Evolutionary conservation across 768 basidiomycete species (phyloP), one percentile per base, ranked within the genome.

Genomic region (Panaeolus papilionaceus): DNA sequence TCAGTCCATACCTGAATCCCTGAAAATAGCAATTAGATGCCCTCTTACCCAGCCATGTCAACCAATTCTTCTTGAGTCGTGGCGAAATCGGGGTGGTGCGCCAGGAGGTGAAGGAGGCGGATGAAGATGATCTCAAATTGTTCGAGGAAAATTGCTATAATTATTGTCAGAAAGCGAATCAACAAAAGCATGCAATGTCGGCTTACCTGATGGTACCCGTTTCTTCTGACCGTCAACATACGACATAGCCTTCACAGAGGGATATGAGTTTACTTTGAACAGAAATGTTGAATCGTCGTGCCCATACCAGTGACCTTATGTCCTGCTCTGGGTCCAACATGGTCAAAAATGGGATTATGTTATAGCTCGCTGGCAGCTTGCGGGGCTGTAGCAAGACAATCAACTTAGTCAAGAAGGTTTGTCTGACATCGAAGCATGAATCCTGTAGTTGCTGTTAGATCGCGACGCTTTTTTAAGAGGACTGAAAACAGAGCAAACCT

Each of bases 11-110:
- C 98, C 71, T 18, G 5, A 40, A 14, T 40, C 16, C 38, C 62
- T 12, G 14, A 16, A 64, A 63, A 58, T 42, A 23, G 5, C 64
- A 58, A 38, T 23, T 16, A 61, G 44, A 37, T 51, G 5, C 20
- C 28, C 8, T 75, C 91, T 58, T 71, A 98, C 95, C 91, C 94
- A 26, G 92, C 89, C 72, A 95, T 90, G 72, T 93, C 91, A 39
- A 87, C 82, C 42, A 96, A 76, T 47, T 90, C 89, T 39, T 93
- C 92, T 42, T 87, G 84, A 2, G 84, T 83, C 51, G 82, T 84
- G 20, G 83, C 85, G 72, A 95, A 96, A 78, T 99, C 98, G 4
- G 97, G 97, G 75, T 99, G 98, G 75, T 98, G 96, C 0, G 96
- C 94, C 4, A 99, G 83, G 0, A 96, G 78, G 74, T 96, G 93